Evolutionary conservation across 495 filamentous ascomycete species (phyloP), one percentile per base, ranked within the genome.

Genomic region (Cairneyella variabilis): DNA sequence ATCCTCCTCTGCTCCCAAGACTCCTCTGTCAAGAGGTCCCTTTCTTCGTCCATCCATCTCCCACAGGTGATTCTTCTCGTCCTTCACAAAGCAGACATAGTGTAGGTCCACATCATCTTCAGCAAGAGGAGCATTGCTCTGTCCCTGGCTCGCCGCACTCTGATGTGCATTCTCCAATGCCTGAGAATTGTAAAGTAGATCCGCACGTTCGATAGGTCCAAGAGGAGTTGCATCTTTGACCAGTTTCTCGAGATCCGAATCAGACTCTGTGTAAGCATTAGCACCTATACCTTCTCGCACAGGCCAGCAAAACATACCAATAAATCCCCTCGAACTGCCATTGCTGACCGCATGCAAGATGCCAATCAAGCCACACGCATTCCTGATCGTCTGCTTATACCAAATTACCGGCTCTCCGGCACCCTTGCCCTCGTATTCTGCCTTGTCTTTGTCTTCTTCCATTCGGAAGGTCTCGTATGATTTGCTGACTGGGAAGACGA

Each of bases 301-400:
- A n/a, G n/a, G n/a, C 14, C 22, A 53, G n/a, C 9, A 1, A n/a
- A 25, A 56, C 63, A 50, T 67, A 78, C 73, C 52, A 50, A 83
- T 76, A 58, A 72, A 71, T 23, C 68, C 50, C 48, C 66, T 64
- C 3, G 71, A 65, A 16, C 26, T 37, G 12, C 72, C 74, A 54
- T 91, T 91, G 4, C 73, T 66, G 1, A 90, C 79, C 49, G 83
- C 81, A 70, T 95, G 90, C 20, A 96, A 69, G 2, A 95, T 70
- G 0, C 85, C 90, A 68, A 93, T 91, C 42, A 89, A 76, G 1
- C 91, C 91, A 69, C 91, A 97, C 2, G 89, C 85, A 66, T 96
- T 82, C 43, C 82, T 76, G 65, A 97, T 97, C 0, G 89, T 96
- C 60, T 97, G 91, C 62, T 87, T 85, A 73, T 89, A 96, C 91